Percentiles rank a stretch among this genome's conserved stretches.
phyloP scores from a whole-genome alignment of 2,329 filamentous ascomycete species.

The Sporothrix pallida region DNA sequence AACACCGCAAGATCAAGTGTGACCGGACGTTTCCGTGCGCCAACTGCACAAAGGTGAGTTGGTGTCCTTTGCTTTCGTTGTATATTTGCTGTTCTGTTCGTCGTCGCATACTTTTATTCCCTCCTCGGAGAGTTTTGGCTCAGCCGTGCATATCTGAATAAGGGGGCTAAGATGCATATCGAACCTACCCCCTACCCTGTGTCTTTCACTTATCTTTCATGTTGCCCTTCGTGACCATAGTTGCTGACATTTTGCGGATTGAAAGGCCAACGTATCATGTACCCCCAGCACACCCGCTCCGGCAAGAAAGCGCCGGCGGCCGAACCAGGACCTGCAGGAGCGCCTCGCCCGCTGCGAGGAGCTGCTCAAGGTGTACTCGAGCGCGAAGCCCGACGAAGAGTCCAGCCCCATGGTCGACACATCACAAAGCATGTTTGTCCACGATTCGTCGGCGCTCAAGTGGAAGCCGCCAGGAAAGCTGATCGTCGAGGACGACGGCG shows the following conservation, averaged over 20 bases:
- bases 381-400: slow-evolving; percentile 42
- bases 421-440: slow-evolving; percentile 36
- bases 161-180: not conserved
- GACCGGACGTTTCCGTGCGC: slow-evolving; percentile 64
- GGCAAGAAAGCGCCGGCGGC: slow-evolving; percentile 62
- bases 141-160: not conserved
- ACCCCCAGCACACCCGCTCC: slow-evolving; percentile 66
- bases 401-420: slow-evolving; percentile 40
- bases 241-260: slow-evolving; percentile 13
- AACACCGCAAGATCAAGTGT: slow-evolving; percentile 68
- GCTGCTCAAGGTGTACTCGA: slow-evolving; percentile 63
- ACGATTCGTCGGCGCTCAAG: slow-evolving; percentile 44
- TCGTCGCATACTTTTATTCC: not conserved
- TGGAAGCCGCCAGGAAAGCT: slow-evolving; percentile 60
- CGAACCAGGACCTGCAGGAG: slow-evolving; percentile 67
- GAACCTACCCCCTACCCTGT: not conserved
- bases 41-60: slow-evolving; percentile 63
- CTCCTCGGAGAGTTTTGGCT: not conserved
- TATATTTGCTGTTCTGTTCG: not conserved
- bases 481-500: slow-evolving; percentile 60
- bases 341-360: slow-evolving; percentile 64
- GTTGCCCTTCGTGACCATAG: not conserved
- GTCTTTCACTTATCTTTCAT: not conserved
- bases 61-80: not conserved
- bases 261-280: slow-evolving; percentile 63